These are phyloP conservation scores for Penicillium canariense DNA, from an alignment of 495 filamentous ascomycete genomes.

Conservation along the genomic window DNA sequence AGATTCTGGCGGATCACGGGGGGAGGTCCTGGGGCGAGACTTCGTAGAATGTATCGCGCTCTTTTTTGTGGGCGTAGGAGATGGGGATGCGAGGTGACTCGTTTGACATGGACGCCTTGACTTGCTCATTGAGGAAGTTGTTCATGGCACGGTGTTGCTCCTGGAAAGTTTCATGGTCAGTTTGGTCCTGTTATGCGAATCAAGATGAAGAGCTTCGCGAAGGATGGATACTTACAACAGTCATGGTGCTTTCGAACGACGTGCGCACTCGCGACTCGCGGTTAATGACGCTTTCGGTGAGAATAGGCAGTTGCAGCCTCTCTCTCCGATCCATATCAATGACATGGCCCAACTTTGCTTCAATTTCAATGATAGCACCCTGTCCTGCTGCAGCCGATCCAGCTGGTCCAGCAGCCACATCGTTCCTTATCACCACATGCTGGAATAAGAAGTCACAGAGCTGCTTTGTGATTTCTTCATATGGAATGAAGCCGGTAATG, in stretches of 20 bases:
- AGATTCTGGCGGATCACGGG: constrained; percentile 53
- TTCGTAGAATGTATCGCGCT: constrained; percentile 79
- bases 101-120: constrained; percentile 44
- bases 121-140: constrained; percentile 70
- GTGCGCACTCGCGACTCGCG: constrained; percentile 47
- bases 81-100: constrained; percentile 61
- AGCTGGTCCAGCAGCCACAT: constrained; percentile 45
- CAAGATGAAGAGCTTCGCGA: not conserved
- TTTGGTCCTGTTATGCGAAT: not conserved
- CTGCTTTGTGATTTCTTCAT: constrained; percentile 62
- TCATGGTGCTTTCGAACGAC: constrained; percentile 81
- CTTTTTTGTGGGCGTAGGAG: constrained; percentile 74
- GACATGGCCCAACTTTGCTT: constrained; percentile 83
- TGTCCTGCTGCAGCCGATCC: constrained; percentile 52
- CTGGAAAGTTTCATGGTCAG: constrained; percentile 39
- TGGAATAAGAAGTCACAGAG: constrained; percentile 74
- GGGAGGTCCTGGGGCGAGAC: constrained; percentile 60
- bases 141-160: constrained; percentile 76
- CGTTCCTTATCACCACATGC: constrained; percentile 60
- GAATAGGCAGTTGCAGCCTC: constrained; percentile 62
- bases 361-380: constrained; percentile 79
- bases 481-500: constrained; percentile 62
- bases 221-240: constrained; percentile 56
- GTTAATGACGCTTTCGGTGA: constrained; percentile 64
- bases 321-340: constrained; percentile 67